Evolutionary conservation across 768 basidiomycete species (phyloP).

Genomic region (Cytidiella melzeri): DNA sequence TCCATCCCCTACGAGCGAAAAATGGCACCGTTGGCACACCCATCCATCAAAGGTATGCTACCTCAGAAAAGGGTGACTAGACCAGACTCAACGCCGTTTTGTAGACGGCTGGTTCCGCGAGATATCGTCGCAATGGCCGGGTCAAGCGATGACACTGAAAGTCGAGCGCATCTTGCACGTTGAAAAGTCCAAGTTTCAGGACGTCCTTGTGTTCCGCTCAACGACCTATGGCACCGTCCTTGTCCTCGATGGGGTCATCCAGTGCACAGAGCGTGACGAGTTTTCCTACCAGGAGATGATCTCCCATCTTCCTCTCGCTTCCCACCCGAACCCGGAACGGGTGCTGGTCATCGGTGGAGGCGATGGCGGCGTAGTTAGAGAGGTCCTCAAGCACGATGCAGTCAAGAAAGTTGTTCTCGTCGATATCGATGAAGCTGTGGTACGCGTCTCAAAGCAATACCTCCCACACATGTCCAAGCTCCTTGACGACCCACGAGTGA

Average conservation of each 20-base stretch:
- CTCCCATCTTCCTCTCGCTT: conserved; percentile 90
- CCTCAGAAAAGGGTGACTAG: not conserved
- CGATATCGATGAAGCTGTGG: conserved; percentile 98
- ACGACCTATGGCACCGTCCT: conserved; percentile 97
- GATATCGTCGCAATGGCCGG: conserved; percentile 93
- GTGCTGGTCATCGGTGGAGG: conserved; percentile 98
- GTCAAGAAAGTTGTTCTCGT: conserved; percentile 92
- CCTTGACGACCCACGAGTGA: conserved; percentile 74
- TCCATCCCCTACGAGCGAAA: too few relatives aligned
- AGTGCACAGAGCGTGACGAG: conserved; percentile 97
- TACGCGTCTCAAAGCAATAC: conserved; percentile 88
- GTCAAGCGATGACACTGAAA: conserved; percentile 95
- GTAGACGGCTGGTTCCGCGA: conserved; percentile 95
- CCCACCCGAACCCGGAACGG: conserved; percentile 92
- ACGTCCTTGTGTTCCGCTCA: conserved; percentile 95
- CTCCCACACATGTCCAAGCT: conserved; percentile 92
- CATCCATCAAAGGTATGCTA: conserved; percentile 27
- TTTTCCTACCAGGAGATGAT: conserved; percentile 99
- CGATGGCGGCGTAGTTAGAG: conserved; percentile 96
- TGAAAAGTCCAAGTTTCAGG: conserved; percentile 92
- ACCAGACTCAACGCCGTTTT: not conserved
- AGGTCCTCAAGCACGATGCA: conserved; percentile 88
- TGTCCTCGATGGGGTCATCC: conserved; percentile 91
- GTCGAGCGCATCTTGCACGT: conserved; percentile 93
- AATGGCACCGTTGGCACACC: conserved; percentile 35